A percentile compares a stretch with the other conserved stretches of the same genome.
phyloP scores from a whole-genome alignment of 1,284 basidiomycete species.

The Apiotrichum domesticum region DNA sequence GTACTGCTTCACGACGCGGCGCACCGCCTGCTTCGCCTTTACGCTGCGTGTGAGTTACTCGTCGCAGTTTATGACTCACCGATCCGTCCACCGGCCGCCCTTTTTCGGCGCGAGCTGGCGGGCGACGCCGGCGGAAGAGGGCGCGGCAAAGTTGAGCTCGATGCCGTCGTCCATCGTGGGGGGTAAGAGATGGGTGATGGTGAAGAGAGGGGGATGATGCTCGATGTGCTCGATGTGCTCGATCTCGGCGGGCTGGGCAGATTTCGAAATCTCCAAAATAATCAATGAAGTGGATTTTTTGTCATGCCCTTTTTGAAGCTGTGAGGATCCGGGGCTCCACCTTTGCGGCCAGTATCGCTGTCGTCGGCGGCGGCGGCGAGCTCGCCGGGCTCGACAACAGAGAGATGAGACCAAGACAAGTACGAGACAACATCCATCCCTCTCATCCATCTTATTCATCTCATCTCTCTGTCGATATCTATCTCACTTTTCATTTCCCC shows the following conservation, averaged over 20 bases:
- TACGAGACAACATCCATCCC: too few species aligned
- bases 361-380: too few species aligned
- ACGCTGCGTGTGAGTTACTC: conserved; percentile 22
- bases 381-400: too few species aligned
- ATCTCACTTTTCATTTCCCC: too few species aligned
- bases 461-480: too few species aligned
- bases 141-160: conserved; percentile 45
- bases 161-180: conserved; percentile 43
- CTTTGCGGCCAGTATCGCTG: too few species aligned
- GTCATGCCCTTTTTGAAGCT: too few species aligned
- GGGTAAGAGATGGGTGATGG: background rate
- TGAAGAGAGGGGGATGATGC: background rate
- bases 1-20: conserved; percentile 17
- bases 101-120: conserved; percentile 49
- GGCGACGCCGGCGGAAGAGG: conserved; percentile 10
- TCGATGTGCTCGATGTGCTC: too few species aligned
- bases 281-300: conserved; percentile 5
- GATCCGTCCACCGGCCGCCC: conserved; percentile 77
- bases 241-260: too few species aligned
- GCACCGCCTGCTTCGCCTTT: conserved; percentile 40
- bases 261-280: background rate
- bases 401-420: too few species aligned
- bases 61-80: conserved; percentile 50
- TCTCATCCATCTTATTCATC: too few species aligned
- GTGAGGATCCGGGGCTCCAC: too few species aligned